Evolutionary conservation across 139 green algal species (phyloP), one percentile per base, ranked within the genome.

Genomic region (Micractinium sp.): DNA sequence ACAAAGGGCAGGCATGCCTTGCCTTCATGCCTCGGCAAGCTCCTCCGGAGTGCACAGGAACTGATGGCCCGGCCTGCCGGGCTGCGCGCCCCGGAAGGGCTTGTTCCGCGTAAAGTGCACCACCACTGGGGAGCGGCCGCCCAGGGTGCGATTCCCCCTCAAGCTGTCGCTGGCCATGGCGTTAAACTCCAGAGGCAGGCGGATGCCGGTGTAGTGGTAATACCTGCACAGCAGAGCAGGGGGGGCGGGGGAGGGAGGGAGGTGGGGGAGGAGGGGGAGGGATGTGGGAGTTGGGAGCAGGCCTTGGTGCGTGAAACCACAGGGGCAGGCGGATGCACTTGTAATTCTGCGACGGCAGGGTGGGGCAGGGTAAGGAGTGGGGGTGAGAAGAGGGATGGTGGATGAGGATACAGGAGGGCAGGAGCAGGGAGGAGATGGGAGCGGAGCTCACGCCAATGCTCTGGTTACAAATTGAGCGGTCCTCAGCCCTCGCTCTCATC

Each of bases 31-130:
- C 47, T 9, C 47, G 7, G 47, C 47, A 56, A 83, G 33, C 77
- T 83, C 77, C 35, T 61, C 12, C 19, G 36, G 33, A 25, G 77
- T n/a, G 53, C 82, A 87, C 33, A 87, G 82, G 61, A 87, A 87
- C 35, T 87, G 56, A n/a, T 87, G 82, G n/a, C 82, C 82, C 33
- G 61, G 82, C 60, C 19, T 71, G 16, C 80, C 61, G 19, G 18
- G 9, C 82, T 61, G 29, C 60, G 29, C 16, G 13, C 82, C 82
- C 25, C 35, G 4, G 31, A 77, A 87, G 35, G 82, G 56, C 61
- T 87, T 87, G 60, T 87, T 61, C 5, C 74, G 47, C 15, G 60
- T 87, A 60, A 63, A 87, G 82, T 87, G 82, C 82, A 87, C 60
- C n/a, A 87, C 82, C 60, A 87, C 61, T 9, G 82, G 82, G 20